Percentiles rank a stretch among this genome's conserved stretches.
phyloP scores from a whole-genome alignment of 352 stramenopile species.

The Globisporangium radiosum region DNA sequence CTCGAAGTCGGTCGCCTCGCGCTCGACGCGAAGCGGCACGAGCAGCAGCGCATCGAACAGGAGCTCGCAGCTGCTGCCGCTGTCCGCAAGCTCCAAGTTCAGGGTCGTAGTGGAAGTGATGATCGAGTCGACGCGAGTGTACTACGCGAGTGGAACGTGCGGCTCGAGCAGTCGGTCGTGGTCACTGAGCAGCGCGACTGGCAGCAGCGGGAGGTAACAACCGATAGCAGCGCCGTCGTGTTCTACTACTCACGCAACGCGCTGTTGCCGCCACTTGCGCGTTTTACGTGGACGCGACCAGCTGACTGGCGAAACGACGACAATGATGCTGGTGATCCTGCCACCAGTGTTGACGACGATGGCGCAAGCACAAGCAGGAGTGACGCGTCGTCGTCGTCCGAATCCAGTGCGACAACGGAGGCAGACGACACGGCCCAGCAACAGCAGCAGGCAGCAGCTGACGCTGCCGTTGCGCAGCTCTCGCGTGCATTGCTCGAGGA shows the following conservation, averaged over 20 bases:
- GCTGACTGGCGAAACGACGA: constrained; percentile 20
- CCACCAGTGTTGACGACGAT: constrained; percentile 7
- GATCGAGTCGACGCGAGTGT: background rate
- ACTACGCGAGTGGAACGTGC: constrained; percentile 40
- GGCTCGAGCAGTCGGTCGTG: constrained; percentile 37
- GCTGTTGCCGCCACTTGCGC: constrained; percentile 26
- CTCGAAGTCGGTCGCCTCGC: constrained; percentile 45
- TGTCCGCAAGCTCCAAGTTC: constrained; percentile 7
- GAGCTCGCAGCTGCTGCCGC: constrained; percentile 35
- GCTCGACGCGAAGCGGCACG: constrained; percentile 52
- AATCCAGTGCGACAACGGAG: background rate
- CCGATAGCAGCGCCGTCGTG: constrained; percentile 38
- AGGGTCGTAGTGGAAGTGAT: constrained; percentile 7
- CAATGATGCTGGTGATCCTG: constrained; percentile 7
- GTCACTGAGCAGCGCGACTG: constrained; percentile 43
- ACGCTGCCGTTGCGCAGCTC: constrained; percentile 23
- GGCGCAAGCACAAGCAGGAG: constrained; percentile 10
- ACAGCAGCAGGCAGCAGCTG: constrained; percentile 11
- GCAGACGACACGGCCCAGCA: constrained; percentile 17
- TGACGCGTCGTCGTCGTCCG: constrained; percentile 2
- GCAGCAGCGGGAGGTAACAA: constrained; percentile 50
- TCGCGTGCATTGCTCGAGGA: constrained; percentile 38
- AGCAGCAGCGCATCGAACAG: constrained; percentile 55
- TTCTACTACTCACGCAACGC: constrained; percentile 69
- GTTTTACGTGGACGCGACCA: constrained; percentile 48